A percentile compares a stretch with the other conserved stretches of the same genome.
Evolutionary conservation across 306 rosid species (phyloP).

Genomic region (Chamaecrista fasciculata): DNA sequence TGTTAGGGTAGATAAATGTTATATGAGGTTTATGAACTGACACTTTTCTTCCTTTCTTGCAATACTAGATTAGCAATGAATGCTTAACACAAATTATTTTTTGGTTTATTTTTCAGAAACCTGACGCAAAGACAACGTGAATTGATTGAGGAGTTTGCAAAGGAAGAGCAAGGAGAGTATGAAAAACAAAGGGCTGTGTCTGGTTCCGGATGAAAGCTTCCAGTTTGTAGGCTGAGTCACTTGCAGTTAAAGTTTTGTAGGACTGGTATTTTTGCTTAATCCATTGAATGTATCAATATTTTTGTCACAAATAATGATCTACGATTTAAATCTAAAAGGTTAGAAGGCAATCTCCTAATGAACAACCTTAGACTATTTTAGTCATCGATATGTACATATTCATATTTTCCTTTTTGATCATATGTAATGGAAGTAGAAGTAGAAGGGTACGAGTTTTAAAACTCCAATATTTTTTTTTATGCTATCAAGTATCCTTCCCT

Average conservation of each 20-base stretch:
- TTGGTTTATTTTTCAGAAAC: conserved; percentile 43
- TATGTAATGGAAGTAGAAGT: neutral
- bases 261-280: conserved; percentile 24
- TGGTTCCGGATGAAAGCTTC: conserved; percentile 47
- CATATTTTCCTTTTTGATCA: conserved; percentile 17
- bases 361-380: conserved; percentile 10
- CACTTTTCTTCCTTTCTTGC: too few species aligned
- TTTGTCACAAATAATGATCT: conserved; percentile 10
- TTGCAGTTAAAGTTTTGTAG: conserved; percentile 55
- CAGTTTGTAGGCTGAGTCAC: neutral
- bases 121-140: conserved; percentile 74
- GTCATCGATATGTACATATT: conserved; percentile 31
- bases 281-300: conserved; percentile 33
- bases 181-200: conserved; percentile 49
- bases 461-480: neutral
- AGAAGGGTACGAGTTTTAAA: conserved; percentile 20
- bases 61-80: too few species aligned
- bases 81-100: too few species aligned
- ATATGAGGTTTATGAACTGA: neutral
- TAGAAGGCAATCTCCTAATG: conserved; percentile 14
- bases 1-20: conserved; percentile 14
- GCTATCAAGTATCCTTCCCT: neutral
- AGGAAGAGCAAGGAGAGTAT: conserved; percentile 67
- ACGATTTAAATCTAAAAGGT: conserved; percentile 15
- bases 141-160: conserved; percentile 81